Conservation (phyloP, 108 stramenopile genomes). For the Tribonema minus region DNA sequence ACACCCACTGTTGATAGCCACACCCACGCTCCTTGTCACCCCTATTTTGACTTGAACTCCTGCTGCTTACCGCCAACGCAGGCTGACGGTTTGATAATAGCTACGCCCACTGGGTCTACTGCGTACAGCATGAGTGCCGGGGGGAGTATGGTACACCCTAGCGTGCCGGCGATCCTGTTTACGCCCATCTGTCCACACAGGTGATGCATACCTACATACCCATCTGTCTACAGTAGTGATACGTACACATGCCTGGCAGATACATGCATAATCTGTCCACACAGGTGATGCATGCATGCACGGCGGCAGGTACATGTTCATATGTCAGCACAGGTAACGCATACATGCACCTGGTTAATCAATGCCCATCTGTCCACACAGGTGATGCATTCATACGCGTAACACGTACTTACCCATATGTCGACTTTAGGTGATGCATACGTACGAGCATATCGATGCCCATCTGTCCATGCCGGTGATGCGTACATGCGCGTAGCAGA, state of each 20-base stretch:
- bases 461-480: too few relatives aligned
- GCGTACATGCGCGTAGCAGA: too few relatives aligned
- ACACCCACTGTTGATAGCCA: too few relatives aligned
- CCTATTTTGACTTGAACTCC: too few relatives aligned
- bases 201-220: background rate
- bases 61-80: too few relatives aligned
- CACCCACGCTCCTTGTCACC: too few relatives aligned
- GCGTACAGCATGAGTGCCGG: slow-evolving; percentile 94
- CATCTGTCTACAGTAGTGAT: background rate
- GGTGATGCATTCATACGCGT: background rate
- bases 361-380: slow-evolving; percentile 94
- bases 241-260: background rate
- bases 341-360: too few relatives aligned
- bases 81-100: slow-evolving; percentile 91
- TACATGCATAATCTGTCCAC: slow-evolving; percentile 58
- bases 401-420: background rate
- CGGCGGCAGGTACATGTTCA: background rate
- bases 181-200: slow-evolving; percentile 92
- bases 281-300: too few relatives aligned
- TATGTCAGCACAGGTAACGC: background rate
- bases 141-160: slow-evolving; percentile 92
- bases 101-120: slow-evolving; percentile 91
- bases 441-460: background rate
- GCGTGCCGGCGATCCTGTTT: slow-evolving; percentile 84
- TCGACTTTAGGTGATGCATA: background rate